Base-by-base conservation (phyloP, 495 filamentous ascomycete species). In the Pyrenula massariospora region DNA sequence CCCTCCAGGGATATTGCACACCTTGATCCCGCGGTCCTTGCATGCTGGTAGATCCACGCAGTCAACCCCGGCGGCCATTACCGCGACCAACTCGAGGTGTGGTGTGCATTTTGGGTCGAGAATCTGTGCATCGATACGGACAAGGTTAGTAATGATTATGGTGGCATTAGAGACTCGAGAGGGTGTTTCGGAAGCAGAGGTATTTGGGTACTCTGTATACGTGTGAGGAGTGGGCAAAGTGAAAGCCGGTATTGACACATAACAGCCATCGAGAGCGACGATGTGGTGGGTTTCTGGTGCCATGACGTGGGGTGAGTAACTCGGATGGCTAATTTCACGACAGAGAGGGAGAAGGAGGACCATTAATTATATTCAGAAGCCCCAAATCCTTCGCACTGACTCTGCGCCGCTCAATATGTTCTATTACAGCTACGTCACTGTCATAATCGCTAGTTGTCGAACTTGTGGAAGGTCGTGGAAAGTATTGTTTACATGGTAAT, bases 11-110 rank as follows among this genome's bases (percentile, higher is more conserved):
- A 72, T 72, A 63, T 79, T 78, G 53, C 63, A 62, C 8, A 83
- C 73, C 2, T 63, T 59, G 55, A 83, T 72, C 1, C 76, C 74
- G 10, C 74, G 65, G 52, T 67, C 69, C 20, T 61, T 62, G 61
- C 75, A 78, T 1, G 79, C 75, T 1, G 69, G 69, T 1, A 80
- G 65, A 58, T 82, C 76, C 11, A 82, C 65, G n/a, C 64, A 63
- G 59, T 82, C 78, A 23, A 71, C 75, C n/a, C 80, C 80, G 8
- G 76, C 73, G 2, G 78, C 78, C 49, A 78, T 72, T 8, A 77
- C 63, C n/a, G 74, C 71, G 36, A 83, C 64, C 24, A 78, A 67
- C 56, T 75, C 73, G 15, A 83, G 68, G 22, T 68, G 51, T 12
- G 67, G 67, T n/a, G 62, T 60, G 2, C 62, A 52, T 19, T 63